Evolutionary conservation across 78 protist species (phyloP), one percentile per base, ranked within the genome.

Genomic region (Dictyostelium firmibasis): DNA sequence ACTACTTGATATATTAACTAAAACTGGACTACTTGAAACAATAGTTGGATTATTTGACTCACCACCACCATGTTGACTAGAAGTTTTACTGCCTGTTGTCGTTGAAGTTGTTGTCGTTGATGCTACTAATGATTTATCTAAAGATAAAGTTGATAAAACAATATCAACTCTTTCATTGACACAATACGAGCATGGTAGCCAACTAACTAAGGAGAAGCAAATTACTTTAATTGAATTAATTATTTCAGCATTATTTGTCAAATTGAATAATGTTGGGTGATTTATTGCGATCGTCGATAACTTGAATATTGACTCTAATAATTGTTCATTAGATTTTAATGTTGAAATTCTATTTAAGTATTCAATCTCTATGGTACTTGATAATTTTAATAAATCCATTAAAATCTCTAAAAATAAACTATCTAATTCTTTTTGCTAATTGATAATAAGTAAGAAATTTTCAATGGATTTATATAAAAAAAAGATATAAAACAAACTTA

Each of bases 221-320:
- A 53, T 14, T 7, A 36, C n/a, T 25, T 33, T 88, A 50, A 88
- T 78, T 14, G 9, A 11, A 10, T 79, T 33, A 43, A 36, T 62
- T 36, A 44, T n/a, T n/a, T 25, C n/a, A 1, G 20, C 8, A 64
- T 88, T 18, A 25, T 77, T 62, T n/a, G 23, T 8, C 9, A 35
- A 14, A 18, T 50, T 47, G 11, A 88, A 79, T 10, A 88, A 20
- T 4, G 16, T 3, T 18, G 85, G 14, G n/a, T 79, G 35, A 29
- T 60, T 41, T 53, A 31, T 35, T 2, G n/a, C 25, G 4, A 88
- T 16, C 10, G 69, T 77, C 18, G 86, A 53, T 25, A 88, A 7
- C 23, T 76, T 88, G 72, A 64, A 79, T 27, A 88, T 41, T 36
- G 78, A 64, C 1, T 88, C 93, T 44, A 79, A 7, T 41, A 83